phyloP scores from a whole-genome alignment of 441 rosid species.

The Erodium moschatum region DNA sequence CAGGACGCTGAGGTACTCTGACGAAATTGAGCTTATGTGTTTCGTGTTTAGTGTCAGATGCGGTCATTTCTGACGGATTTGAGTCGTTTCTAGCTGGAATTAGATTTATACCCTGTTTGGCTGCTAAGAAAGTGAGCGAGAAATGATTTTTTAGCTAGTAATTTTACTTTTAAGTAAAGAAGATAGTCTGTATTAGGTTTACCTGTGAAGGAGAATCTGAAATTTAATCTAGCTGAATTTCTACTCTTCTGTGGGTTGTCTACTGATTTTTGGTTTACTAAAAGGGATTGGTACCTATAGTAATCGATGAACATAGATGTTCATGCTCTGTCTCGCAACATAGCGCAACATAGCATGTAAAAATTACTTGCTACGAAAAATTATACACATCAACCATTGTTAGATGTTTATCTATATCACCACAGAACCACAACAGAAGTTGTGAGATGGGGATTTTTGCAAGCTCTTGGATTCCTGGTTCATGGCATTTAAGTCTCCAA shows the following conservation, averaged over 20 bases:
- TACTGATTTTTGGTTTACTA: not conserved
- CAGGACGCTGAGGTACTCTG: constrained; percentile 82
- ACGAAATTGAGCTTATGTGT: too few species aligned
- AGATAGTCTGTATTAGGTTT: not conserved
- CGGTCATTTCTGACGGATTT: not conserved
- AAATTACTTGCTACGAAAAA: not conserved
- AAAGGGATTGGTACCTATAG: not conserved
- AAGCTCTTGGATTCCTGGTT: not conserved
- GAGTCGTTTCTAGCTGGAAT: not conserved
- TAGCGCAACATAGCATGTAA: not conserved
- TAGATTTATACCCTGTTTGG: not conserved
- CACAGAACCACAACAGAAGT: not conserved
- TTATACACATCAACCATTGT: not conserved
- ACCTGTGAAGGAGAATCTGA: not conserved
- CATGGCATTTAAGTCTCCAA: not conserved
- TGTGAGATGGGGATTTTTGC: not conserved
- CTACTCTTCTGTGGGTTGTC: not conserved
- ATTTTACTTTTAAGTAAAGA: too few species aligned
- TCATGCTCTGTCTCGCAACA: not conserved
- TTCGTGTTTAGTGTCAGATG: not conserved
- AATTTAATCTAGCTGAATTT: not conserved
- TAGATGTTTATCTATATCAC: not conserved
- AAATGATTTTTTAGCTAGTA: not conserved
- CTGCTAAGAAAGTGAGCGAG: not conserved
- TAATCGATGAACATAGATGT: not conserved